Evolutionary conservation across 164 flowering plant genomes (phyloP).

Genomic region (Vitis rotundifolia): DNA sequence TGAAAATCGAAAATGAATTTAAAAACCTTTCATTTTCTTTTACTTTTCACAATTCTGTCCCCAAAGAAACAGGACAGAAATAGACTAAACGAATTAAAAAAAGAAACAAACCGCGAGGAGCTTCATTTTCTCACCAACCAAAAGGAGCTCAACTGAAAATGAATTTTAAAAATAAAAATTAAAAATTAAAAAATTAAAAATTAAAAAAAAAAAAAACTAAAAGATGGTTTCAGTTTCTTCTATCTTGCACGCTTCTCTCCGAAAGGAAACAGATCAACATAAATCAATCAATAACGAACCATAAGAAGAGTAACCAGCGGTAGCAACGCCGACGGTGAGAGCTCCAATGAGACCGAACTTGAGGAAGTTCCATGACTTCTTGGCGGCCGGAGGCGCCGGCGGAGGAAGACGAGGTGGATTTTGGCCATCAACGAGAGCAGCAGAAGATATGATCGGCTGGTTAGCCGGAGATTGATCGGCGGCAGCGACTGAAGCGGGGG

Average conservation of each 20-base stretch:
- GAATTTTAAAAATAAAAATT: neutral
- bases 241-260: too few relatives aligned
- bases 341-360: conserved; percentile 38
- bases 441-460: conserved; percentile 35
- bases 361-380: conserved; percentile 42
- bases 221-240: too few relatives aligned
- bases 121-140: neutral
- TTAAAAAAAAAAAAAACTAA: neutral
- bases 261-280: too few relatives aligned
- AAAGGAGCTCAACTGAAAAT: neutral
- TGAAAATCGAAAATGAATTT: too few relatives aligned
- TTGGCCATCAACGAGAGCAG: conserved; percentile 27
- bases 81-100: too few relatives aligned
- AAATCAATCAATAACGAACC: conserved; percentile 31
- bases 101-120: neutral
- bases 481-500: too few relatives aligned
- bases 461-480: conserved; percentile 23
- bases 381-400: conserved; percentile 10
- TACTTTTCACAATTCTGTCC: too few relatives aligned
- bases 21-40: too few relatives aligned
- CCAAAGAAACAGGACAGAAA: too few relatives aligned
- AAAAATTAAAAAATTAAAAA: too few relatives aligned
- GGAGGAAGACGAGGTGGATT: conserved; percentile 19
- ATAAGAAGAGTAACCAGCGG: conserved; percentile 59
- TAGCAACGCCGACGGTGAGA: conserved; percentile 49